Evolutionary conservation across 768 basidiomycete species (phyloP), one percentile per base, ranked within the genome.

Genomic region (Kwoniella europaea): DNA sequence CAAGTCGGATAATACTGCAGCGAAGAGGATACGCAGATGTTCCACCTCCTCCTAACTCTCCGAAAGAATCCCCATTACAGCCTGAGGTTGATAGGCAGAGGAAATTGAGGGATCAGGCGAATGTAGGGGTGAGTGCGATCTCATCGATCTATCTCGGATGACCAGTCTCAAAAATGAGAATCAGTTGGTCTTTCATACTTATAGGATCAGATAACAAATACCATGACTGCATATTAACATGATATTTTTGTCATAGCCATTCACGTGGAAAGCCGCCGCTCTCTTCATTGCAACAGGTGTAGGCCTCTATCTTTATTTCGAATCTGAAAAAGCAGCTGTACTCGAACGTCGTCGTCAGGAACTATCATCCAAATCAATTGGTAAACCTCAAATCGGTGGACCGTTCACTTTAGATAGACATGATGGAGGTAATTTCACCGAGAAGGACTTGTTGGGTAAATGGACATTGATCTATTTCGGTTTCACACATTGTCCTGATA

Each of bases 401-500:
- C 91, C 95, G 0, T 98, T 99, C 86, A 84, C 85, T 4, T 86
- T 98, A 60, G 88, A 86, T 4, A 24, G 46, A 43, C 88, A 89
- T 7, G 74, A 79, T 46, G 64, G 68, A 20, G 44, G 66, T n/a
- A 83, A 88, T 0, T 98, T 94, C 84, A 91, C 93, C 1, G 91
- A 98, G 56, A 85, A 91, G 65, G 88, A 96, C 79, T 85, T 98
- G 57, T 83, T 91, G 27, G 95, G 94, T 44, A 91, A 92, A 85
- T 98, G 93, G 93, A 91, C 87, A n/a, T 73, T 86, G 68, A 84
- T 85, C 29, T 86, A 98, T 85, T 99, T 99, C 84, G 97, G 97
- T n/a, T 99, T 98, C 86, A 95, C 96, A 41, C 96, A 99, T 84
- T 99, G 97, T 84, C 96, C 97, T 6, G 97, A 99, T 84, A 98